These are phyloP conservation scores for Colletotrichum sojae DNA, from an alignment of 2,329 filamentous ascomycete species.

Conservation along the genomic window DNA sequence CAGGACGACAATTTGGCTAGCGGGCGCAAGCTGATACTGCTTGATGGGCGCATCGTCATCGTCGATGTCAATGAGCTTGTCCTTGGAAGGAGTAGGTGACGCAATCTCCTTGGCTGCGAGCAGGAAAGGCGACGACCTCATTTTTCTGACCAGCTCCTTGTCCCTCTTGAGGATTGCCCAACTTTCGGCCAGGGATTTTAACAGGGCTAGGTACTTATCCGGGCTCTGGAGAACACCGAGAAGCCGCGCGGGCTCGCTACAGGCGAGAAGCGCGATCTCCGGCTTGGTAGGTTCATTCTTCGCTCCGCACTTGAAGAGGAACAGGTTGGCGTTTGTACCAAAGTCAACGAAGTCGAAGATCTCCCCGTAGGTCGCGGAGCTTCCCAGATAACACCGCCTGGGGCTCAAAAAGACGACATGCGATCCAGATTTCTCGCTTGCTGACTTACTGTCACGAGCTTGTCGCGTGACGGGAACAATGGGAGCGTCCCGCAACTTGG, in stretches of 20 bases:
- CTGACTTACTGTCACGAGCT: constrained; percentile 41
- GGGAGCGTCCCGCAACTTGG: constrained; percentile 72
- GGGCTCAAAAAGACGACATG: constrained; percentile 74
- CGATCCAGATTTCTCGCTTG: constrained; percentile 38
- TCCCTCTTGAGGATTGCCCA: constrained; percentile 80
- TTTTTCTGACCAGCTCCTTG: constrained; percentile 80
- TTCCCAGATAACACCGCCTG: constrained; percentile 84
- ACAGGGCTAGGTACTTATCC: constrained; percentile 88
- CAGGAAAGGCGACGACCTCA: constrained; percentile 83
- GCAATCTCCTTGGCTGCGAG: constrained; percentile 84
- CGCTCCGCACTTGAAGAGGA: constrained; percentile 89
- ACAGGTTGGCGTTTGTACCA: constrained; percentile 87
- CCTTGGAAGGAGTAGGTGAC: constrained; percentile 55
- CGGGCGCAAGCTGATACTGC: constrained; percentile 83
- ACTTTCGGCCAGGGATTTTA: constrained; percentile 85
- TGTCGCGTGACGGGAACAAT: constrained; percentile 78
- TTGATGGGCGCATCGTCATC: constrained; percentile 77
- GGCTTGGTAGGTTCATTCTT: constrained; percentile 90
- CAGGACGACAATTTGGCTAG: constrained; percentile 81
- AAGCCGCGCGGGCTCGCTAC: constrained; percentile 85
- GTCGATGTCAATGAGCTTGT: constrained; percentile 64
- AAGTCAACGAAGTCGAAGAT: constrained; percentile 99
- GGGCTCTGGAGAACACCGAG: constrained; percentile 83
- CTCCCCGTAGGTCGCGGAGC: constrained; percentile 78
- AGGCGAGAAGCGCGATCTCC: constrained; percentile 88